Evolutionary conservation across 192 early-diverging fungal species (phyloP).

Genomic region (Kappamyces sp.): DNA sequence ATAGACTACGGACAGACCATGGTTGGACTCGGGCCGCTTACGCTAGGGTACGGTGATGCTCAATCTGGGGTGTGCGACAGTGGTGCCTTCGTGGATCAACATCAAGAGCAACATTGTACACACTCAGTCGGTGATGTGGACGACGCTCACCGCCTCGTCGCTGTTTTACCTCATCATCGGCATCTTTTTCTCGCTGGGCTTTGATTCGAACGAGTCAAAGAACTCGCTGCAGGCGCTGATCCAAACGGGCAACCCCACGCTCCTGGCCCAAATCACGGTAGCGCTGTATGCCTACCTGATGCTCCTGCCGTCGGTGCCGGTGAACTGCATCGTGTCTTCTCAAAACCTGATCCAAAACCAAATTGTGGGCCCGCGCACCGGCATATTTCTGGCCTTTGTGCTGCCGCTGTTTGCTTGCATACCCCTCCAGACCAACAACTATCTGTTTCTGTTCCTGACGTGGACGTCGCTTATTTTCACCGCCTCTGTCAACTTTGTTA

Average conservation of each 20-base stretch:
- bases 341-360: slow-evolving; percentile 47
- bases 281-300: slow-evolving; percentile 45
- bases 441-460: slow-evolving; percentile 31
- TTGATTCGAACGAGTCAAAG: slow-evolving; percentile 26
- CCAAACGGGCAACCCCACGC: slow-evolving; percentile 10
- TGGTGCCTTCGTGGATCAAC: slow-evolving; percentile 54
- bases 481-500: slow-evolving; percentile 47
- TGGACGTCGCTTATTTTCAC: slow-evolving; percentile 52
- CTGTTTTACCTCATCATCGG: slow-evolving; percentile 42
- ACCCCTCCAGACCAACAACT: slow-evolving; percentile 37
- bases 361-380: slow-evolving; percentile 17
- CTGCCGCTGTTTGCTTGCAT: slow-evolving; percentile 42
- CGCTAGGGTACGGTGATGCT: slow-evolving; percentile 40
- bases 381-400: slow-evolving; percentile 31
- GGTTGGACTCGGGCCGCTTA: no score
- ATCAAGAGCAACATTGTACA: slow-evolving; percentile 45
- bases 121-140: slow-evolving; percentile 44
- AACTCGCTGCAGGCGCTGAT: slow-evolving; percentile 28
- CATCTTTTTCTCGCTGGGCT: slow-evolving; percentile 27
- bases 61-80: slow-evolving; percentile 46
- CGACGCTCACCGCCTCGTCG: slow-evolving; percentile 27
- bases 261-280: slow-evolving; percentile 33
- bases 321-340: slow-evolving; percentile 40
- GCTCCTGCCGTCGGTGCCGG: slow-evolving; percentile 47
- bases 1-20: slow-evolving; percentile 25